A percentile compares a stretch with the other conserved stretches of the same genome.
phyloP scores from a whole-genome alignment of 2,329 filamentous ascomycete species.

The Myriangium duriaei region DNA sequence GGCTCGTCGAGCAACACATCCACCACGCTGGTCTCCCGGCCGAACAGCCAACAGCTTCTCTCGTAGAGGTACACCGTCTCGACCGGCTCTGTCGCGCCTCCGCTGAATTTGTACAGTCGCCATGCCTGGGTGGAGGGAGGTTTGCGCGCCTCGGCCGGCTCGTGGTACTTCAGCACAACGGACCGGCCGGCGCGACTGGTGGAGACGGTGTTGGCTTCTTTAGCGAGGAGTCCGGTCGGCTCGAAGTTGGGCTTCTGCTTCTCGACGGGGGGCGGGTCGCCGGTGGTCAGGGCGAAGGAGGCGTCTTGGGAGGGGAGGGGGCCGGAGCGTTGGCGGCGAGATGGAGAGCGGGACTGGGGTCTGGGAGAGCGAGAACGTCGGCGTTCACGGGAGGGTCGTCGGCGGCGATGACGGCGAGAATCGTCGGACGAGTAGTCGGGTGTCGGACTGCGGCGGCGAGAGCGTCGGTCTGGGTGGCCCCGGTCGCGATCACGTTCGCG shows the following conservation, averaged over 20 bases:
- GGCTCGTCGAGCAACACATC: conserved; percentile 81
- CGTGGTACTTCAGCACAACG: conserved; percentile 78
- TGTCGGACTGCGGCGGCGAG: conserved; percentile 11
- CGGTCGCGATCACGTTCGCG: conserved; percentile 9
- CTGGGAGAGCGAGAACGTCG: conserved; percentile 19
- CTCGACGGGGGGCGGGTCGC: conserved; percentile 28
- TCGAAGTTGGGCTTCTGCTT: conserved; percentile 85
- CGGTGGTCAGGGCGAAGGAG: conserved; percentile 23
- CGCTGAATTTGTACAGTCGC: conserved; percentile 91
- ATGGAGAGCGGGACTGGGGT: conserved; percentile 31
- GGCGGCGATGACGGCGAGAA: too few relatives aligned
- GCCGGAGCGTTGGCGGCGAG: conserved; percentile 26
- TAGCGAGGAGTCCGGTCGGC: conserved; percentile 68
- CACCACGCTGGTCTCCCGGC: conserved; percentile 65
- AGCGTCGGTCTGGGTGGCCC: conserved; percentile 14
- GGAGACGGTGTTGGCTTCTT: conserved; percentile 72
- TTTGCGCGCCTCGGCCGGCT: conserved; percentile 84
- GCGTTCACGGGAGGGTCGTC: conserved; percentile 8
- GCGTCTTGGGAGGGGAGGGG: conserved; percentile 36
- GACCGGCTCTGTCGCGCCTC: conserved; percentile 51
- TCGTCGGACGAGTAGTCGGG: too few relatives aligned
- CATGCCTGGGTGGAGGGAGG: conserved; percentile 66
- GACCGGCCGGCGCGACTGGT: conserved; percentile 37
- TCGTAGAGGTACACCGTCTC: conserved; percentile 66
- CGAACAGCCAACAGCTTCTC: conserved; percentile 83